phyloP scores from a whole-genome alignment of 805 yeast genomes.

The Tetrapisispora namnaoensis region DNA sequence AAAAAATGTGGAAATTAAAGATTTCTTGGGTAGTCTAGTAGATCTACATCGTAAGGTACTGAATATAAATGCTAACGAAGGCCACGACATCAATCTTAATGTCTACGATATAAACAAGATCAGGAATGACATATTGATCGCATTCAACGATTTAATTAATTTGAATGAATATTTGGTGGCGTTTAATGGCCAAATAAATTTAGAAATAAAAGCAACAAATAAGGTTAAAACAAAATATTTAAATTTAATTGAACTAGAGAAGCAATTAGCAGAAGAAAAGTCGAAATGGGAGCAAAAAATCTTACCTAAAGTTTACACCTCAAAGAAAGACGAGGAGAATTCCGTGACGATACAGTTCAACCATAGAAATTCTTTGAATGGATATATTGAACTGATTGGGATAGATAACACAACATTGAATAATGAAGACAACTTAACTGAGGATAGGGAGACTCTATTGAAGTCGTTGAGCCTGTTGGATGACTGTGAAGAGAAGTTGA shows the following conservation, averaged over 20 bases:
- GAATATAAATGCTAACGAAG: not conserved
- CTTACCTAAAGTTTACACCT: not conserved
- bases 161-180: constrained; percentile 20
- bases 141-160: constrained; percentile 21
- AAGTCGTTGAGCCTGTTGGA: constrained; percentile 9
- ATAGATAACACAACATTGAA: constrained; percentile 14
- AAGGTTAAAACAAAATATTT: constrained; percentile 8
- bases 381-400: constrained; percentile 21
- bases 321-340: not conserved
- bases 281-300: constrained; percentile 5
- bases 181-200: constrained; percentile 19
- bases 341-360: not conserved
- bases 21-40: constrained; percentile 14
- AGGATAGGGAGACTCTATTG: not conserved
- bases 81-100: constrained; percentile 6
- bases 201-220: constrained; percentile 11
- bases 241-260: constrained; percentile 7
- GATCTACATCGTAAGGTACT: constrained; percentile 16
- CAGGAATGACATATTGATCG: constrained; percentile 21
- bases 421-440: not conserved
- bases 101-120: constrained; percentile 10
- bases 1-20: constrained; percentile 17
- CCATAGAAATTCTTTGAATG: constrained; percentile 15
- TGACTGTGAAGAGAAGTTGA: constrained; percentile 5
- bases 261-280: constrained; percentile 4